phyloP scores from a whole-genome alignment of 108 stramenopile genomes.

The Schizochytrium sp. region DNA sequence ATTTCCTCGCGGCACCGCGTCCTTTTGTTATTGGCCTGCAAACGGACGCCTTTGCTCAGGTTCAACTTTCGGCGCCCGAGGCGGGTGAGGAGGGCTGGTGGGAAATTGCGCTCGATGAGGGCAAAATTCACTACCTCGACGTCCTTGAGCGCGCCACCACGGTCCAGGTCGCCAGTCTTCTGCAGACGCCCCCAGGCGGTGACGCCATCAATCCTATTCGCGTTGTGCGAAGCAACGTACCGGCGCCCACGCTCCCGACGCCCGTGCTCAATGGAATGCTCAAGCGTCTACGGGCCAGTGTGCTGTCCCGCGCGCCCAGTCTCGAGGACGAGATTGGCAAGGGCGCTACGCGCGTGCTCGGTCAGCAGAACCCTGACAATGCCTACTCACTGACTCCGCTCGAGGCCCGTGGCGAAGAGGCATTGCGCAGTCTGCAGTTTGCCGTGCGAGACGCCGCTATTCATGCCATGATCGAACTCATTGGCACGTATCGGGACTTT shows the following conservation, averaged over 20 bases:
- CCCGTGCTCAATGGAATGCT: background rate
- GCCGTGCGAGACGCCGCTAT: background rate
- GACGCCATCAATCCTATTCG: background rate
- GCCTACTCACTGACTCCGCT: background rate
- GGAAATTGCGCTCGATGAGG: background rate
- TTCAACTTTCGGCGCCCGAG: background rate
- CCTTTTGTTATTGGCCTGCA: background rate
- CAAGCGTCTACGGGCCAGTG: background rate
- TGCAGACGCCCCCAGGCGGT: background rate
- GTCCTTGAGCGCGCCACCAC: background rate
- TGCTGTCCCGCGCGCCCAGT: background rate
- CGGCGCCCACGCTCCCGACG: background rate
- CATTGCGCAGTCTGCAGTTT: background rate
- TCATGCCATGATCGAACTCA: background rate
- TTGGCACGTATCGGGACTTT: background rate
- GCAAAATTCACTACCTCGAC: background rate
- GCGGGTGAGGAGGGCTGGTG: background rate
- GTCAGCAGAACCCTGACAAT: background rate
- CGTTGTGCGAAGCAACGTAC: background rate
- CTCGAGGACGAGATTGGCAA: background rate
- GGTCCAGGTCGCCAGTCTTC: background rate
- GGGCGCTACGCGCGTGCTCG: background rate
- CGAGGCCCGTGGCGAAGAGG: conserved; percentile 3
- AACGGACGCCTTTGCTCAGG: background rate
- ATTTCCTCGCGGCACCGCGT: background rate